Evolutionary conservation across 768 basidiomycete genomes (phyloP).

Genomic region (Trametes gibbosa): DNA sequence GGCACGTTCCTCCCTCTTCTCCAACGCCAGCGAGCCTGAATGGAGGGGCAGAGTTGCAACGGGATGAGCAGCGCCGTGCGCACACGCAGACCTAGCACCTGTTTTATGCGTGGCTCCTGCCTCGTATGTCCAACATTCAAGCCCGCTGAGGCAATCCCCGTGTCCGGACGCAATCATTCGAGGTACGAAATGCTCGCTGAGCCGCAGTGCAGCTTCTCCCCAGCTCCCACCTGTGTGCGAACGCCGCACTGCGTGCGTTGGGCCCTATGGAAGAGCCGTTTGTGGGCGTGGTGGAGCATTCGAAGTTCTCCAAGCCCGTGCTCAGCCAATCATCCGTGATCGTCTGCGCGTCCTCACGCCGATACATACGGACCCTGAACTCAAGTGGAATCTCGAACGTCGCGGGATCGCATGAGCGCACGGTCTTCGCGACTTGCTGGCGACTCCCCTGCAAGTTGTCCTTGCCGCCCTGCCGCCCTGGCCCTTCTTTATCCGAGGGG

Average conservation of each 20-base stretch:
- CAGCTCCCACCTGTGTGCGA: slow-evolving; percentile 10
- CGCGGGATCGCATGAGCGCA: neutral
- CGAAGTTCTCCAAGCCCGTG: neutral
- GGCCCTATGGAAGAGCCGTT: neutral
- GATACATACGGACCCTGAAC: slow-evolving; percentile 2
- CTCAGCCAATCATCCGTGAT: slow-evolving; percentile 7
- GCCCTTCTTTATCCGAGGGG: neutral
- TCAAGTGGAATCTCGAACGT: neutral
- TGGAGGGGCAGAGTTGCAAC: neutral
- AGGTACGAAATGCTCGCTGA: neutral
- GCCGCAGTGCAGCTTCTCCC: neutral
- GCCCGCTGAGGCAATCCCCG: neutral
- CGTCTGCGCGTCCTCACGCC: neutral
- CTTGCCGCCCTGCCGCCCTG: neutral
- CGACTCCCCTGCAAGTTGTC: neutral
- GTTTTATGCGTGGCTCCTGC: slow-evolving; percentile 12
- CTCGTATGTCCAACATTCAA: slow-evolving; percentile 7
- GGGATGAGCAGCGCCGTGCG: neutral
- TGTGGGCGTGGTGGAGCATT: neutral
- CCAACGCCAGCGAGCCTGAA: neutral
- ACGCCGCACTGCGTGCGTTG: slow-evolving; percentile 3
- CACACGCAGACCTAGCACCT: neutral
- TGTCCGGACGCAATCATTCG: neutral
- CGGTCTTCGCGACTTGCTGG: too few relatives aligned
- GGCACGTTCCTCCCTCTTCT: slow-evolving; percentile 2